A percentile compares a stretch with the other conserved stretches of the same genome.
phyloP scores from a whole-genome alignment of 2,329 filamentous ascomycete species.

The Ophiostoma tasmaniense region DNA sequence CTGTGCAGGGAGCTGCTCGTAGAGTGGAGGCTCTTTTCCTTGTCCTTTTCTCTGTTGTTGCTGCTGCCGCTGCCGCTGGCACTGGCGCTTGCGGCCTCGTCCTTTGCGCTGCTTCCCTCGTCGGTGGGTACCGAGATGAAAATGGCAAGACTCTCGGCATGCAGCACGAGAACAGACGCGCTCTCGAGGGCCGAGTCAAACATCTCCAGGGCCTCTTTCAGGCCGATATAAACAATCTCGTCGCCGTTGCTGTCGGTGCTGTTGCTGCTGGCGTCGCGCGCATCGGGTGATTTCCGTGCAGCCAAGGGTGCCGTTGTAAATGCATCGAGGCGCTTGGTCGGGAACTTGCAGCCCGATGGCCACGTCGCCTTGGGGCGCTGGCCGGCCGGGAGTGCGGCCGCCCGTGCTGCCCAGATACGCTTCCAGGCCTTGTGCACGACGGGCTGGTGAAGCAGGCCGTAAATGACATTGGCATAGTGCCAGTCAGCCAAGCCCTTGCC shows the following conservation, averaged over 20 bases:
- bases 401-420: constrained; percentile 39
- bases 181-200: constrained; percentile 51
- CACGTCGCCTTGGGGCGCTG: constrained; percentile 52
- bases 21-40: not conserved
- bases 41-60: not conserved
- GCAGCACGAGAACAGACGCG: constrained; percentile 47
- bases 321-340: not conserved
- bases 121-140: constrained; percentile 25
- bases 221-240: constrained; percentile 12
- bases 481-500: constrained; percentile 56
- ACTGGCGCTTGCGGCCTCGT: not conserved
- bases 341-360: constrained; percentile 41
- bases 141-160: constrained; percentile 48
- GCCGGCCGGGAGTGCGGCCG: constrained; percentile 36
- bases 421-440: constrained; percentile 55
- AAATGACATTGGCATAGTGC: constrained; percentile 61
- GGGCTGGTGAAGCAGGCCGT: constrained; percentile 58
- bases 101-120: not conserved
- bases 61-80: not conserved
- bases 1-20: not conserved
- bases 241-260: not conserved
- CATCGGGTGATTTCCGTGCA: not conserved
- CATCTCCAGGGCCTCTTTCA: constrained; percentile 58
- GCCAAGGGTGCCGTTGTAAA: not conserved
- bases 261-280: not conserved